A percentile compares a stretch with the other conserved stretches of the same genome.
Evolutionary conservation across 2,329 filamentous ascomycete species (phyloP).

Genomic region (Hypoxylon sp.): DNA sequence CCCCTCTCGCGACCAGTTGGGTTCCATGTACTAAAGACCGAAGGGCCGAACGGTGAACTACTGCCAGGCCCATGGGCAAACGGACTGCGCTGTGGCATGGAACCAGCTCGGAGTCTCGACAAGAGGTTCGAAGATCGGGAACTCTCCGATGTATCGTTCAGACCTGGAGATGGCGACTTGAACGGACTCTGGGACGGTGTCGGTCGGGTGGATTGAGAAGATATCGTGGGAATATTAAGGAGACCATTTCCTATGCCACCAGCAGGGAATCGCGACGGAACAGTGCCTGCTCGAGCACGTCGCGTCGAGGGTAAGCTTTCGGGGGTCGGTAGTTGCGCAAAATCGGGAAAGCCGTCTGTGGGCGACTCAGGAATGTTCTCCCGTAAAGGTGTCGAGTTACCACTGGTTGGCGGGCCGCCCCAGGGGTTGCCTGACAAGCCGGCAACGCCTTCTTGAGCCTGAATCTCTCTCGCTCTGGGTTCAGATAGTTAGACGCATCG

Average conservation of each 20-base stretch:
- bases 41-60: slow-evolving; percentile 84
- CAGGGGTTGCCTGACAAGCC: slow-evolving; percentile 80
- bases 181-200: slow-evolving; percentile 92
- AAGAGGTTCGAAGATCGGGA: slow-evolving; percentile 79
- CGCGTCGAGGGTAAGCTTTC: slow-evolving; percentile 77
- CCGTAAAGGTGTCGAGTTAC: slow-evolving; percentile 93
- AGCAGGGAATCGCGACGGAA: slow-evolving; percentile 94
- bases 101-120: slow-evolving; percentile 89
- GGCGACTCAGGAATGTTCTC: slow-evolving; percentile 98
- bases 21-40: slow-evolving; percentile 92
- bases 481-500: slow-evolving; percentile 38
- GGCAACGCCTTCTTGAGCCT: slow-evolving; percentile 91
- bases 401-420: slow-evolving; percentile 96
- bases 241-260: slow-evolving; percentile 75
- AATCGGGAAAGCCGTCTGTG: slow-evolving; percentile 94
- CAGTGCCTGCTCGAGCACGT: slow-evolving; percentile 90
- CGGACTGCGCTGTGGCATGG: slow-evolving; percentile 89
- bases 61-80: slow-evolving; percentile 70
- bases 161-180: slow-evolving; percentile 74
- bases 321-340: slow-evolving; percentile 79
- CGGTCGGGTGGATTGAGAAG: slow-evolving; percentile 84
- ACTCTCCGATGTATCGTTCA: slow-evolving; percentile 63
- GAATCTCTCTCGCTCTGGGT: slow-evolving; percentile 89
- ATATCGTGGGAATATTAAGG: slow-evolving; percentile 68
- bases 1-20: slow-evolving; percentile 80